Conservation (phyloP, 1,284 basidiomycete genomes). For the Athelia sp. region DNA sequence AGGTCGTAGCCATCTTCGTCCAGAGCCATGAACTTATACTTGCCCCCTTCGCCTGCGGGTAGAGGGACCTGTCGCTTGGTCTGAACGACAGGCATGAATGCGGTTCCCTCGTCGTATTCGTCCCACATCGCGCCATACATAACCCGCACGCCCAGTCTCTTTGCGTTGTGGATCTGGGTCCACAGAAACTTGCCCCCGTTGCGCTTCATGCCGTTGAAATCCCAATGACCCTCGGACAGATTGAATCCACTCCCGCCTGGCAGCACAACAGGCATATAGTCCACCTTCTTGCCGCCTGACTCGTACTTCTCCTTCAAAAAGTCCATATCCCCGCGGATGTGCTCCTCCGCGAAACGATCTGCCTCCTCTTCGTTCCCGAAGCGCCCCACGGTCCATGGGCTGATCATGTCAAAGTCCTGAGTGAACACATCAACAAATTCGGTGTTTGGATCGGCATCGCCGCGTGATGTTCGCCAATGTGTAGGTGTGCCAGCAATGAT, state of each 20-base stretch:
- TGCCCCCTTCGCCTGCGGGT: constrained; percentile 28
- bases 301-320: constrained; percentile 47
- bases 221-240: constrained; percentile 61
- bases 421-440: constrained; percentile 63
- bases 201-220: constrained; percentile 59
- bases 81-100: constrained; percentile 63
- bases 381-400: constrained; percentile 72
- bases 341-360: constrained; percentile 52
- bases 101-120: constrained; percentile 81
- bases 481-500: constrained; percentile 64
- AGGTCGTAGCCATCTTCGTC: constrained; percentile 70
- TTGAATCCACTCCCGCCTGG: constrained; percentile 74
- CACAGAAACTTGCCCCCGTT: constrained; percentile 71
- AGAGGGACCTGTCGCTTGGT: constrained; percentile 52
- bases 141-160: constrained; percentile 53
- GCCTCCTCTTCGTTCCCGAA: constrained; percentile 52
- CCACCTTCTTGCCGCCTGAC: constrained; percentile 45
- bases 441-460: constrained; percentile 62
- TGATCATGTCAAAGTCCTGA: constrained; percentile 69
- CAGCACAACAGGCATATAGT: constrained; percentile 71
- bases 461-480: constrained; percentile 62
- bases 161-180: constrained; percentile 66
- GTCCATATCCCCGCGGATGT: constrained; percentile 58
- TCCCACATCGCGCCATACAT: constrained; percentile 84
- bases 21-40: constrained; percentile 56